Evolutionary conservation across 768 basidiomycete species (phyloP), one percentile per base, ranked within the genome.

Genomic region (Lactifluus volemus): DNA sequence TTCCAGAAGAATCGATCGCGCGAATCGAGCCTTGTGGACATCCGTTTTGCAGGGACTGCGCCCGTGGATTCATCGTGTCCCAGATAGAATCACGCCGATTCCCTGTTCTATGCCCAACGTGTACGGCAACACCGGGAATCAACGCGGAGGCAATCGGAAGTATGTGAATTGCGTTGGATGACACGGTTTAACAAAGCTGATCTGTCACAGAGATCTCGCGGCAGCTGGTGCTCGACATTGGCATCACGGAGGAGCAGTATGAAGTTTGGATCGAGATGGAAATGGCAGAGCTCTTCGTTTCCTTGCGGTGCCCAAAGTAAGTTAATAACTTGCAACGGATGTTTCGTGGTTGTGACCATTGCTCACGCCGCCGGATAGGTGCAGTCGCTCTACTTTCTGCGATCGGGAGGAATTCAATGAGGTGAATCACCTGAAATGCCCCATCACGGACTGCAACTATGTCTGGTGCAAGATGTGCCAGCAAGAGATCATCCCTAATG

Each of bases 81-180:
- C 80, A 79, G 69, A 73, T 86, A 21, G 73, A 74, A 17, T 79
- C 83, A 21, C 77, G 76, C 59, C 77, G 76, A 6, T 86, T 78
- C 54, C 85, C 85, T 2, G 80, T 87, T 25, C 66, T 79, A 12
- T 88, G 85, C 68, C 86, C 85, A 1, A 66, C 77, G 38, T 88
- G 86, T 63, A 71, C 73, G n/a, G 69, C 74, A 19, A 69, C 10
- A 50, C 68, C 30, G 39, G 21, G 14, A 55, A 58, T 34, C 15
- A 38, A 41, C 39, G 15, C 61, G 12, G 56, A 54, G 12, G 65
- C 70, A 10, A 73, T 73, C 29, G 70, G 71, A 47, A 73, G 77
- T 76, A 68, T 61, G 73, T 7, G 30, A 30, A 30, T 11, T 8
- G 19, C 10, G 17, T 4, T 6, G 5, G 11, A 17, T 45, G 17